Percentiles rank a stretch among this genome's conserved stretches.
These are phyloP conservation scores for Colletotrichum horii DNA, from an alignment of 2,329 filamentous ascomycete genomes.

Conservation along the genomic window DNA sequence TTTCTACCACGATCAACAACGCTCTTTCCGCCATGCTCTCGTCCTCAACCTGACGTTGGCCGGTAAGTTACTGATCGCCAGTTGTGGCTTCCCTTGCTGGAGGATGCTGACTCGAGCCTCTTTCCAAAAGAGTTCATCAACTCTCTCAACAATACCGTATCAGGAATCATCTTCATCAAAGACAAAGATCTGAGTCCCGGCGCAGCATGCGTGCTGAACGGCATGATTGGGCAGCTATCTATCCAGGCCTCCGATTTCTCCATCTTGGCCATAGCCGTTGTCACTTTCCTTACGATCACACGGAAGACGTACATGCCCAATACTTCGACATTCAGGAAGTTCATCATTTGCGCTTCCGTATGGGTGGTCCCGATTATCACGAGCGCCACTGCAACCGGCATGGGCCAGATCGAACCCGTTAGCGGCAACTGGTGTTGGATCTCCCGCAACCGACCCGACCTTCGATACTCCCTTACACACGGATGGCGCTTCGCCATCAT, in stretches of 20 bases:
- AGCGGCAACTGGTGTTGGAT: slow-evolving; percentile 57
- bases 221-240: slow-evolving; percentile 49
- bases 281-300: slow-evolving; percentile 44
- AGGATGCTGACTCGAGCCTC: background rate
- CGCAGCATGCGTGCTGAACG: slow-evolving; percentile 43
- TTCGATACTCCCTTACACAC: slow-evolving; percentile 50
- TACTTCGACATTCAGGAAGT: slow-evolving; percentile 30
- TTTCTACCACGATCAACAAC: slow-evolving; percentile 23
- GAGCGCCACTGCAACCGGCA: slow-evolving; percentile 32
- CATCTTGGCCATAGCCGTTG: slow-evolving; percentile 48
- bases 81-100: background rate
- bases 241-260: slow-evolving; percentile 49
- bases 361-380: slow-evolving; percentile 47
- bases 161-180: slow-evolving; percentile 39
- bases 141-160: slow-evolving; percentile 45
- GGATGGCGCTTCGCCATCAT: slow-evolving; percentile 51
- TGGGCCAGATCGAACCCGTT: slow-evolving; percentile 33
- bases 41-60: slow-evolving; percentile 27
- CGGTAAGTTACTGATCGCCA: slow-evolving; percentile 20
- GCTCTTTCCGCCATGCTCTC: slow-evolving; percentile 27
- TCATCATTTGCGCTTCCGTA: slow-evolving; percentile 38
- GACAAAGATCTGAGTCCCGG: slow-evolving; percentile 30
- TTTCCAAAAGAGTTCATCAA: slow-evolving; percentile 42
- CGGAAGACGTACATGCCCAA: slow-evolving; percentile 37
- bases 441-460: slow-evolving; percentile 33